Base-by-base conservation (phyloP, 352 stramenopile species). In the Pythium utonaiense region DNA sequence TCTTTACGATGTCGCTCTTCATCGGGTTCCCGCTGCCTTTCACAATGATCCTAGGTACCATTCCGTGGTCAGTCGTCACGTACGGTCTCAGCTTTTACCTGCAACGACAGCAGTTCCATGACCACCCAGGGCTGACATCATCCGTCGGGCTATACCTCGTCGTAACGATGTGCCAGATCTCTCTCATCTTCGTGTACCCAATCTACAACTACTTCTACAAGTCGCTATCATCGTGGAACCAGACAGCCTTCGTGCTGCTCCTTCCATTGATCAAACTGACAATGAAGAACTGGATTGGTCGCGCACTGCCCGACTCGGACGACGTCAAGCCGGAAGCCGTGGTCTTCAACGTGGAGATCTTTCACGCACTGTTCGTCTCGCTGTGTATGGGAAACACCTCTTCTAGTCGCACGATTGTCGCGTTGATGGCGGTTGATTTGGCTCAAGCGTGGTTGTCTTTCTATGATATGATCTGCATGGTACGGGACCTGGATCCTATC, bases 201-300 rank as follows among this genome's bases (percentile, higher is more conserved):
- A 24, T 58, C 4, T 63, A 62, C 41, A 57, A 60, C 47, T 56
- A 36, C 17, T 22, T 40, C 1, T 71, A 67, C 30, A 40, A 33
- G 16, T 17, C 24, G 8, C 38, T 70, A 45, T 33, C 38, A 14
- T 51, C 47, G 0, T 21, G 13, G 10, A 5, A 28, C 7, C 59
- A 71, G 34, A 60, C 45, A 3, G 8, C 27, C 6, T 64, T 58
- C 21, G 27, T 42, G 16, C 6, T 71, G 21, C 16, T 82, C 8
- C 55, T 82, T 24, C 71, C 66, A 10, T 47, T 77, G 19, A 61
- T 80, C 27, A 83, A 83, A 44, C 55, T 83, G n/a, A 34, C 45
- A 1, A 64, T 61, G 25, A 80, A 83, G 55, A 75, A 77, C 50
- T 45, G 60, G 19, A 67, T 81, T 21, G 67, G 62, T 55, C 28